phyloP scores from a whole-genome alignment of 805 yeast species.

The Scheffersomyces coipomensis region DNA sequence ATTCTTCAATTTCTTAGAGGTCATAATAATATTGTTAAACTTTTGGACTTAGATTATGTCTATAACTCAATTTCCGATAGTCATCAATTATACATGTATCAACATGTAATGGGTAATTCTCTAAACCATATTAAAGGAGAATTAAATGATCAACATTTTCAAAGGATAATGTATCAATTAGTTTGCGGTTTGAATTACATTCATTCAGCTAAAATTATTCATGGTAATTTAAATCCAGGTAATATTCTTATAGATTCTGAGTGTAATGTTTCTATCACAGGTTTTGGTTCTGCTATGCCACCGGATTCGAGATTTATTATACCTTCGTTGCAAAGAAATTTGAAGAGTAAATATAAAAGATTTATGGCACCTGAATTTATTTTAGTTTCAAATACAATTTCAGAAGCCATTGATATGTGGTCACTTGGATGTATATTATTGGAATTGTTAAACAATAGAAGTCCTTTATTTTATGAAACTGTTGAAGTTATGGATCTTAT shows the following conservation, averaged over 20 bases:
- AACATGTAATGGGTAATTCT: conserved; percentile 96
- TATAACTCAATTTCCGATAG: conserved; percentile 62
- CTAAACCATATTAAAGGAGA: conserved; percentile 94
- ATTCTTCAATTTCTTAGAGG: conserved; percentile 89
- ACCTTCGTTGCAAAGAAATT: conserved; percentile 44
- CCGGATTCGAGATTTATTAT: conserved; percentile 92
- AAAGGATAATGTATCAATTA: conserved; percentile 85
- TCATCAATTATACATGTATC: conserved; percentile 88
- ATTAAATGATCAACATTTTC: conserved; percentile 89
- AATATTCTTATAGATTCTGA: conserved; percentile 89
- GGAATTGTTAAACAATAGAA: conserved; percentile 76
- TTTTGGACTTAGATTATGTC: conserved; percentile 89
- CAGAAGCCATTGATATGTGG: conserved; percentile 96
- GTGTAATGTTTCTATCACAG: conserved; percentile 93
- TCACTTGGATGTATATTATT: conserved; percentile 96
- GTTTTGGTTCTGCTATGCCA: conserved; percentile 91
- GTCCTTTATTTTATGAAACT: neutral
- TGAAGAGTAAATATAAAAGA: conserved; percentile 72
- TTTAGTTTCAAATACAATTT: conserved; percentile 87
- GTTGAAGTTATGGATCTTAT: neutral
- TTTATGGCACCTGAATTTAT: conserved; percentile 97
- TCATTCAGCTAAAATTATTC: conserved; percentile 87
- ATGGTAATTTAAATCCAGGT: conserved; percentile 91
- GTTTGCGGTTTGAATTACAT: conserved; percentile 85
- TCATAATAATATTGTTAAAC: conserved; percentile 90